These are phyloP conservation scores for Corylus avellana DNA, from an alignment of 306 rosid species.

Conservation along the genomic window DNA sequence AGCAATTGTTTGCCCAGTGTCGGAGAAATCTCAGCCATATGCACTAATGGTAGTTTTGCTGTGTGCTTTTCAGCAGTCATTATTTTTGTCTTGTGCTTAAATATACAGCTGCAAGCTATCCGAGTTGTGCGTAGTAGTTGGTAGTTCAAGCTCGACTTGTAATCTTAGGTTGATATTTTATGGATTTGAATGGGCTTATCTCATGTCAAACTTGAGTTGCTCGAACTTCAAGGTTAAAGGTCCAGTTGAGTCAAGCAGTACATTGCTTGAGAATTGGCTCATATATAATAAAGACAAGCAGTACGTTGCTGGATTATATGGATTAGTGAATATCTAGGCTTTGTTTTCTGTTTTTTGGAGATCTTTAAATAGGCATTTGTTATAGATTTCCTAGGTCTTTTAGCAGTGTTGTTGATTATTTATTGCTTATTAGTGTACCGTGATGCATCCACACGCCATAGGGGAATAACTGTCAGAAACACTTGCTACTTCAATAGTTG, in stretches of 20 bases:
- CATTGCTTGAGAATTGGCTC: not conserved
- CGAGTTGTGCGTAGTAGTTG: not conserved
- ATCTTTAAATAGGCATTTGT: not conserved
- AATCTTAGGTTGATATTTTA: not conserved
- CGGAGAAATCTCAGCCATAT: constrained; percentile 80
- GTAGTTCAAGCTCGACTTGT: not conserved
- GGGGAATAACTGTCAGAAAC: not conserved
- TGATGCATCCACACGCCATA: not conserved
- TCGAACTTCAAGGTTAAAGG: not conserved
- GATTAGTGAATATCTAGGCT: not conserved
- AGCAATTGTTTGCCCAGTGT: constrained; percentile 89
- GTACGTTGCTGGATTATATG: not conserved
- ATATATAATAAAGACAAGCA: not conserved
- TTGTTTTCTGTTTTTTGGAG: not conserved
- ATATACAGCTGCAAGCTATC: not conserved
- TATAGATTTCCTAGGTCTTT: not conserved
- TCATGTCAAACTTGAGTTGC: not conserved
- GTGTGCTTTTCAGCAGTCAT: constrained; percentile 14
- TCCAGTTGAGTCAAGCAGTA: constrained; percentile 2
- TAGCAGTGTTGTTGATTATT: not conserved
- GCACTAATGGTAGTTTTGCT: constrained; percentile 56
- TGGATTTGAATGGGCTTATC: not conserved
- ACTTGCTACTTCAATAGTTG: not conserved
- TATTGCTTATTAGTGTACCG: not conserved
- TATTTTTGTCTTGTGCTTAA: not conserved